Conservation (phyloP, 192 early-diverging fungal genomes). For the Jimgerdemannia lactiflua region DNA sequence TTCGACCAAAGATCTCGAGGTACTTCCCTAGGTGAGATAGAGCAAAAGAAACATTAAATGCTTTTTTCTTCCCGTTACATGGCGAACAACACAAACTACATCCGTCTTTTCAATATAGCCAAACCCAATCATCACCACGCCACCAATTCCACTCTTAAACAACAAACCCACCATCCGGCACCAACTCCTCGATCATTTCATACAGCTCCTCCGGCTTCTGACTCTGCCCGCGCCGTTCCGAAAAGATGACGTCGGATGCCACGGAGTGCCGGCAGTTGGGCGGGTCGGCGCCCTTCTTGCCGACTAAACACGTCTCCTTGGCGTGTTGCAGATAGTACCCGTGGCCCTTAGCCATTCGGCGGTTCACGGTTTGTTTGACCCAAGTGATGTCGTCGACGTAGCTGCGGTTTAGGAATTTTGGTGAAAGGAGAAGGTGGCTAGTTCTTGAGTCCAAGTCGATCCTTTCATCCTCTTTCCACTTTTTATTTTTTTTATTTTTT, state of each 20-base stretch:
- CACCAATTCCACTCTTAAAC: background rate
- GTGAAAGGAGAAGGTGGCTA: background rate
- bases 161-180: constrained; percentile 66
- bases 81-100: too few relatives aligned
- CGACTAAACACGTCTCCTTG: constrained; percentile 96
- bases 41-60: too few relatives aligned
- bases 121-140: constrained; percentile 2
- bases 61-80: too few relatives aligned
- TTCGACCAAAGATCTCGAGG: constrained; percentile 94
- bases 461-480: too few relatives aligned
- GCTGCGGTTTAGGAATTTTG: constrained; percentile 18
- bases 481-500: too few relatives aligned
- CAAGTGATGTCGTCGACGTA: constrained; percentile 96
- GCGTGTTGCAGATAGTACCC: constrained; percentile 98
- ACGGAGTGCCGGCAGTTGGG: constrained; percentile 67
- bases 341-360: constrained; percentile 96
- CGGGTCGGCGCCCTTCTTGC: constrained; percentile 84
- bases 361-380: constrained; percentile 96
- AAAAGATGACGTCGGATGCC: constrained; percentile 89
- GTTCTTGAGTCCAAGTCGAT: constrained; percentile 3
- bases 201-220: constrained; percentile 97
- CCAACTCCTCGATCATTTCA: constrained; percentile 91
- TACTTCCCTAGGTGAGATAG: constrained; percentile 65
- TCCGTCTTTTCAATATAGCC: too few relatives aligned
- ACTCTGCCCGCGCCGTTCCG: constrained; percentile 90